Conservation (phyloP, 2,329 filamentous ascomycete species). For the Epichloe sylvatica region DNA sequence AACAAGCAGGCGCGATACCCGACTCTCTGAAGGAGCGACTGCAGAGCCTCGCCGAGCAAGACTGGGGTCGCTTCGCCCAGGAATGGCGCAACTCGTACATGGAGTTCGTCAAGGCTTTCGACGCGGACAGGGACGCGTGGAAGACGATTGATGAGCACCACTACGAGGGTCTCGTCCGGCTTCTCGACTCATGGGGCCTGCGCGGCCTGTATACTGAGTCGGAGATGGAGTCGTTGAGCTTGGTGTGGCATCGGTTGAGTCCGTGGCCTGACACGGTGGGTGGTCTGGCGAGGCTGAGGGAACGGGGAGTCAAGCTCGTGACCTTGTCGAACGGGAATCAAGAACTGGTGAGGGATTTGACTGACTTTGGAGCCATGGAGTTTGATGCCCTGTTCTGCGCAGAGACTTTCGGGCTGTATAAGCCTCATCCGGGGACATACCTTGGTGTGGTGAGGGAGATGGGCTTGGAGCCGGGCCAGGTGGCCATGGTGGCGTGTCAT, state of each 20-base stretch:
- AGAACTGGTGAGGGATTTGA: slow-evolving; percentile 51
- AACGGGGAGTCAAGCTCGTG: slow-evolving; percentile 35
- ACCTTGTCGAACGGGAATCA: slow-evolving; percentile 66
- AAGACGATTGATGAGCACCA: slow-evolving; percentile 63
- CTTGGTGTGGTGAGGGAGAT: slow-evolving; percentile 49
- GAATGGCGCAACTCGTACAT: slow-evolving; percentile 56
- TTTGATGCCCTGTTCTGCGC: slow-evolving; percentile 52
- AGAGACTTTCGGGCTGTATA: slow-evolving; percentile 61
- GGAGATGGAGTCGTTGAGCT: slow-evolving; percentile 49
- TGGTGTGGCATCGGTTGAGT: slow-evolving; percentile 57
- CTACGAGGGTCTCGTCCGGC: slow-evolving; percentile 41
- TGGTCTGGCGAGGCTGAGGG: slow-evolving; percentile 43
- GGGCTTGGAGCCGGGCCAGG: slow-evolving; percentile 42
- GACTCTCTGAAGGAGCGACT: slow-evolving; percentile 33
- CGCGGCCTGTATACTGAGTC: slow-evolving; percentile 44
- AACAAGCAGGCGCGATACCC: slow-evolving; percentile 34
- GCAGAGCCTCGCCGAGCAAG: slow-evolving; percentile 34
- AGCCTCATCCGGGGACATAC: slow-evolving; percentile 56
- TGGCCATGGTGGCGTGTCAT: slow-evolving; percentile 68
- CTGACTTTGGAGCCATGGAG: slow-evolving; percentile 40
- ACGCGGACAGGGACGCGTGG: slow-evolving; percentile 37
- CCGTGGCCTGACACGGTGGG: slow-evolving; percentile 52
- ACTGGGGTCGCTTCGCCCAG: slow-evolving; percentile 53
- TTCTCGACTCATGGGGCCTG: slow-evolving; percentile 44
- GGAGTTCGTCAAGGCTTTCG: slow-evolving; percentile 42